Conservation (phyloP, 2,329 filamentous ascomycete species). For the Alternaria dauci region DNA sequence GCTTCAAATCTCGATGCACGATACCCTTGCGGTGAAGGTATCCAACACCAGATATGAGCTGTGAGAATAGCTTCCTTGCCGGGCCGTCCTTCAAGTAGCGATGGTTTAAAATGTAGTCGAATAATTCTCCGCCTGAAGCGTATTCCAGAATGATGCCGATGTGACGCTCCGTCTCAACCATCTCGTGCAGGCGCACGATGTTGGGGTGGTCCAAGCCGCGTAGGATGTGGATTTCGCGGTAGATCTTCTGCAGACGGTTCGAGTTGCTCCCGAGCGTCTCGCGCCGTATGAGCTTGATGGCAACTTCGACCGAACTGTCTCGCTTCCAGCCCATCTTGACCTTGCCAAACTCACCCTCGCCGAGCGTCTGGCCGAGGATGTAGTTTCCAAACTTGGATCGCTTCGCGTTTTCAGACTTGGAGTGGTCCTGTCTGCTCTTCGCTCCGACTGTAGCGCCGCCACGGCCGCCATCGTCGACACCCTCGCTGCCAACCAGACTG, state of each 20-base stretch:
- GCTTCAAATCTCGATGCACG: conserved; percentile 93
- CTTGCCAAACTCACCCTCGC: conserved; percentile 98
- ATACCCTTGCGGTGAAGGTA: conserved; percentile 99
- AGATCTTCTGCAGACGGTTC: conserved; percentile 91
- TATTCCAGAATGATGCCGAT: conserved; percentile 99
- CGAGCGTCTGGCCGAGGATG: conserved; percentile 92
- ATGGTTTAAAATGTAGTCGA: conserved; percentile 97
- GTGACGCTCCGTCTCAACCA: conserved; percentile 96
- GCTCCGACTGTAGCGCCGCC: conserved; percentile 54
- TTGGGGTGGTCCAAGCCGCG: conserved; percentile 90
- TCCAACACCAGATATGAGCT: conserved; percentile 93
- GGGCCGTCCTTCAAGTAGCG: conserved; percentile 94
- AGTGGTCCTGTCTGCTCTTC: conserved; percentile 66
- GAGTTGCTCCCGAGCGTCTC: conserved; percentile 90
- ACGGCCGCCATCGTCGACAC: conserved; percentile 57
- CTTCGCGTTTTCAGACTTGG: conserved; percentile 65
- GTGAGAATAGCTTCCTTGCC: conserved; percentile 89
- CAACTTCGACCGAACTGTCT: conserved; percentile 89
- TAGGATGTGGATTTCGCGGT: conserved; percentile 94
- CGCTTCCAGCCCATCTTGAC: conserved; percentile 99
- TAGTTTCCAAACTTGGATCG: conserved; percentile 94
- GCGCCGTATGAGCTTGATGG: conserved; percentile 95
- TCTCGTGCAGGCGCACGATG: conserved; percentile 95
- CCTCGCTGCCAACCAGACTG: conserved; percentile 60
- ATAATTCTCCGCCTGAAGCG: conserved; percentile 94